Evolutionary conservation across 148 eudicot genomes (phyloP), one percentile per base, ranked within the genome.

Genomic region (Chenopodium quinoa): DNA sequence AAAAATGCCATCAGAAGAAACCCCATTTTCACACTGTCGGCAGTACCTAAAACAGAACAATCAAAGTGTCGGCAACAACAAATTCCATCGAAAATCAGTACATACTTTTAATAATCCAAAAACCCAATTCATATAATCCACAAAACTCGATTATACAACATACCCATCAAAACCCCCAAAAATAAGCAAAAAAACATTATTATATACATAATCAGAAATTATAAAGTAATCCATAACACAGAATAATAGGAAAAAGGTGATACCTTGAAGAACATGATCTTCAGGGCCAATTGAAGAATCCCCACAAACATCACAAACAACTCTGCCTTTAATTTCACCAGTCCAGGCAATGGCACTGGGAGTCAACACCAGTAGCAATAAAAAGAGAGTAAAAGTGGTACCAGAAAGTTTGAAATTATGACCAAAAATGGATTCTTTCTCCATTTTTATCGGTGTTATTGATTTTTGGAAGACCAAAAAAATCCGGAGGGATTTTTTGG

Each of bases 211-310:
- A 20, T 73, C 56, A 73, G 32, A n/a, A 44, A 47, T 6, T 2
- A 3, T 7, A 46, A 73, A 44, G 71, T 20, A 2, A 7, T 29
- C 22, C 19, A 79, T 5, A 37, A 34, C n/a, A 74, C n/a, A 66
- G 3, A 81, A 62, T 47, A 78, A 25, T 20, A 27, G 71, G 16
- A 14, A 69, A 66, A 34, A 79, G 4, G 4, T 17, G 56, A 4
- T 10, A 88, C 98, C 98, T 90, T 90, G 80, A 58, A 96, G 78
- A 85, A 92, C 86, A 79, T 92, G 98, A 54, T 96, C 99, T 89
- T 96, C 98, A 63, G 99, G 99, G 54, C 99, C 98, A 74, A 96
- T 85, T 19, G 99, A 92, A 73, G 93, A 90, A 83, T 96, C 99
- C 1, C 88, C 98, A 73, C 99, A 96, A 22, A 96, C 97, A 83